These are phyloP conservation scores for Fusarium virguliforme DNA, from an alignment of 2,329 filamentous ascomycete species.

Conservation along the genomic window DNA sequence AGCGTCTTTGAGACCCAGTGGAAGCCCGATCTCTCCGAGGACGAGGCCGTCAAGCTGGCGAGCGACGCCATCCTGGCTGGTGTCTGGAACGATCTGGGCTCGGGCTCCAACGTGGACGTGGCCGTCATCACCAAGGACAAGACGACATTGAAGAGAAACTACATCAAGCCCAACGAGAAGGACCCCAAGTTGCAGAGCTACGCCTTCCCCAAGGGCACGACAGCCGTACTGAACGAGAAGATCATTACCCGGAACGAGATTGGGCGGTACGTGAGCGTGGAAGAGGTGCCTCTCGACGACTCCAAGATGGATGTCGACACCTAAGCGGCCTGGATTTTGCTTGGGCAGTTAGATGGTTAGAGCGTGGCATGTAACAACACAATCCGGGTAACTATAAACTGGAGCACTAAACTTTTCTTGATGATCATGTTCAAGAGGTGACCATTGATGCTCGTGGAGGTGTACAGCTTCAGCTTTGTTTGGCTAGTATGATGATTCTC, in stretches of 20 bases:
- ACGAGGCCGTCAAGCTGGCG: conserved; percentile 87
- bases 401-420: conserved; percentile 37
- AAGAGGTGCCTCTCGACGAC: conserved; percentile 82
- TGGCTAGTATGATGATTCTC: background rate
- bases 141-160: conserved; percentile 93
- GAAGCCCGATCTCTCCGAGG: conserved; percentile 82
- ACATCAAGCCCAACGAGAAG: conserved; percentile 92
- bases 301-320: conserved; percentile 80
- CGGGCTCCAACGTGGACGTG: conserved; percentile 97
- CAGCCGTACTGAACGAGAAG: conserved; percentile 95
- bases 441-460: conserved; percentile 14
- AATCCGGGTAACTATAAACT: conserved; percentile 42
- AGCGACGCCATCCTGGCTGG: conserved; percentile 93
- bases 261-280: conserved; percentile 92
- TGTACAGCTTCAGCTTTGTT: background rate
- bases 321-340: conserved; percentile 53
- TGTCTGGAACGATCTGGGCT: conserved; percentile 99
- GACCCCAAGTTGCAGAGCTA: conserved; percentile 95
- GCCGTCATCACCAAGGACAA: conserved; percentile 96
- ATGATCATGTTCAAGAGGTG: conserved; percentile 22
- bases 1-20: conserved; percentile 97
- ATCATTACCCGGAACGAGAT: conserved; percentile 95
- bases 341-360: conserved; percentile 35
- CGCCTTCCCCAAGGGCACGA: conserved; percentile 91
- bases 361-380: conserved; percentile 49